phyloP scores from a whole-genome alignment of 1,139 yeast species.

The Geotrichum fermentans region DNA sequence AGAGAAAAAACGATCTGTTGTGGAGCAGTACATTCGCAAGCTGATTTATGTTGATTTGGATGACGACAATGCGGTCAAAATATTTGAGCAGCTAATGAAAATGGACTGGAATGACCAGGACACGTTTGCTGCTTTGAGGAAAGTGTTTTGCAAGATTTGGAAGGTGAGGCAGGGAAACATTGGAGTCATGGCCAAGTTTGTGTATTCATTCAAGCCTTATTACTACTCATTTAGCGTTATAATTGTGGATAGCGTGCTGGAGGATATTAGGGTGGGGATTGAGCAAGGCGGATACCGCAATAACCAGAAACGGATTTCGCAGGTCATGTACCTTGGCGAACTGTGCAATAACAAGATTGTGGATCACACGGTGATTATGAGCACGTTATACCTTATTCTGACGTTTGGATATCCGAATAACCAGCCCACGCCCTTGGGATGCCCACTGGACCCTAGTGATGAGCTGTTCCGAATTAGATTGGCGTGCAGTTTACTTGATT shows the following conservation, averaged over 20 bases:
- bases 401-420: constrained; percentile 66
- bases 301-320: constrained; percentile 60
- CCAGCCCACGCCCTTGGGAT: constrained; percentile 50
- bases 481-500: constrained; percentile 41
- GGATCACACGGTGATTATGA: constrained; percentile 46
- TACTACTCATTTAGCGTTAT: constrained; percentile 42
- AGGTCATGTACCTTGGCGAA: constrained; percentile 57
- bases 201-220: constrained; percentile 40
- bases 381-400: constrained; percentile 55
- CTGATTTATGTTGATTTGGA: constrained; percentile 47
- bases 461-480: constrained; percentile 71
- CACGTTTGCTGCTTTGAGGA: constrained; percentile 43
- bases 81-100: constrained; percentile 43
- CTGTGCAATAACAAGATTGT: constrained; percentile 50
- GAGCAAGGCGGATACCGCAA: constrained; percentile 59
- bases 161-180: constrained; percentile 56
- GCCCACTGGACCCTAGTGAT: constrained; percentile 54
- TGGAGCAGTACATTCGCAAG: constrained; percentile 36
- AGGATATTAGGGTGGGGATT: constrained; percentile 58
- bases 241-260: constrained; percentile 63
- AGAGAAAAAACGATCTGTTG: constrained; percentile 30
- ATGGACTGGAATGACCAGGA: constrained; percentile 48
- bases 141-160: constrained; percentile 59
- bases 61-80: constrained; percentile 36
- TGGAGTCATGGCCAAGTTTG: constrained; percentile 46